Conservation (phyloP, 2,329 filamentous ascomycete species). For the Sporothrix euskadiensis region DNA sequence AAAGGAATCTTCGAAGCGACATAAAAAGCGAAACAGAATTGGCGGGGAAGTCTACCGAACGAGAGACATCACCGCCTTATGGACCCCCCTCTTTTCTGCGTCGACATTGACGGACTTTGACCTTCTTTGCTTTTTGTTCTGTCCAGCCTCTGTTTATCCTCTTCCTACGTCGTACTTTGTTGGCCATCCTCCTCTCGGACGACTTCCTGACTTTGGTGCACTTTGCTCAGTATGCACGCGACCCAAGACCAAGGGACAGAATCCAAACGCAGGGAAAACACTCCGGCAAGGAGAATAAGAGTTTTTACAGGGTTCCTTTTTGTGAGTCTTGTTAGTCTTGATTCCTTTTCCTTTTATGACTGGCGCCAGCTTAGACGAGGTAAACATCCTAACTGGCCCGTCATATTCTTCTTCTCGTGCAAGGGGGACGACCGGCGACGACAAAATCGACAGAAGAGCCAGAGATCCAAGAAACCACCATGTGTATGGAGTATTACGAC, state of each 20-base stretch:
- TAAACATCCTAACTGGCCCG: conserved; percentile 2
- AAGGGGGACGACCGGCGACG: neutral
- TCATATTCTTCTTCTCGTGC: conserved; percentile 11
- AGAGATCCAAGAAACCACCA: neutral
- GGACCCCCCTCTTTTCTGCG: neutral
- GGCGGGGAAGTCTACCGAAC: neutral
- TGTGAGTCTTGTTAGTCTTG: neutral
- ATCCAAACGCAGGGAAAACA: neutral
- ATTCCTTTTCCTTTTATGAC: neutral
- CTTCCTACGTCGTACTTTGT: neutral
- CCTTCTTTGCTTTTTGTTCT: conserved; percentile 12
- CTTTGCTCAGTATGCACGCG: neutral
- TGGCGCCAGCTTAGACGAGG: no score
- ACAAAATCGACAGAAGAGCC: neutral
- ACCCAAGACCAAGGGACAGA: conserved; percentile 1
- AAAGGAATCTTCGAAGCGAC: neutral
- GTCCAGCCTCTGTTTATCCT: neutral
- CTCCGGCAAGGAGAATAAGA: neutral
- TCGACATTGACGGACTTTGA: neutral
- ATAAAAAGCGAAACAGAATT: conserved; percentile 3
- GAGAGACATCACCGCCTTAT: conserved; percentile 1
- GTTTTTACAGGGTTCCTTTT: neutral
- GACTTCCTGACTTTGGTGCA: neutral
- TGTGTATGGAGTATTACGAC: no score
- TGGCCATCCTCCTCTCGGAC: neutral